Base-by-base conservation (phyloP, 495 filamentous ascomycete genomes). In the Penicillium argentinense region DNA sequence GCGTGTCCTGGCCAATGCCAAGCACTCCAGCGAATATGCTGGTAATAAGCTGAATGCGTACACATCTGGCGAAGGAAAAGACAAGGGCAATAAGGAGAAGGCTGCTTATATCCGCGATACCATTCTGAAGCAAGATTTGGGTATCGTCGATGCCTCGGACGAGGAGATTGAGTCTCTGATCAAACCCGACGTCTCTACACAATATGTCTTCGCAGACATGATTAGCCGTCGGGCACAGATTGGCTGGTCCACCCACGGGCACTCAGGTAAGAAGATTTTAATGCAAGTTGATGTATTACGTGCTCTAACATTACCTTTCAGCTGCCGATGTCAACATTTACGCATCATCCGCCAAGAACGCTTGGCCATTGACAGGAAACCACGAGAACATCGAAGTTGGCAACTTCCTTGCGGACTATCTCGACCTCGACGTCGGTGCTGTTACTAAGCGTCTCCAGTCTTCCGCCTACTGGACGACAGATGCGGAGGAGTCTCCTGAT, bases 301-400 rank as follows among this genome's bases (percentile, higher is more conserved):
- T 21, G 12, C 50, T 42, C 58, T 66, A 59, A 63, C 41, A 48
- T 11, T 24, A 17, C 14, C 41, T 1, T 12, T 36, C 23, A 84
- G 62, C 79, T 29, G 89, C 89, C 9, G 91, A 97, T 63, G 91
- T 97, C 39, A 95, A 97, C 62, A 87, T 95, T 53, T 97, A 95
- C 62, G 82, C 85, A 46, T 86, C 84, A 0, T 65, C 68, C 22
- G 51, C 67, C 6, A 65, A 68, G 50, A 58, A 70, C 40, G 73
- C 71, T 22, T 69, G 65, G 61, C 67, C 69, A 1, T 54, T 97
- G 13, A 58, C 76, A 1, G 93, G 93, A 4, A 97, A 97, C 62
- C 83, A 92, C 47, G 93, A 98, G 73, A 98, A 98, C 62, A 98
- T 87, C 3, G 88, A 97, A 9, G 75, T 98, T 3, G 93, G 93